These are phyloP conservation scores for Sclerotinia nivalis DNA, from an alignment of 2,329 filamentous ascomycete genomes.

Conservation along the genomic window DNA sequence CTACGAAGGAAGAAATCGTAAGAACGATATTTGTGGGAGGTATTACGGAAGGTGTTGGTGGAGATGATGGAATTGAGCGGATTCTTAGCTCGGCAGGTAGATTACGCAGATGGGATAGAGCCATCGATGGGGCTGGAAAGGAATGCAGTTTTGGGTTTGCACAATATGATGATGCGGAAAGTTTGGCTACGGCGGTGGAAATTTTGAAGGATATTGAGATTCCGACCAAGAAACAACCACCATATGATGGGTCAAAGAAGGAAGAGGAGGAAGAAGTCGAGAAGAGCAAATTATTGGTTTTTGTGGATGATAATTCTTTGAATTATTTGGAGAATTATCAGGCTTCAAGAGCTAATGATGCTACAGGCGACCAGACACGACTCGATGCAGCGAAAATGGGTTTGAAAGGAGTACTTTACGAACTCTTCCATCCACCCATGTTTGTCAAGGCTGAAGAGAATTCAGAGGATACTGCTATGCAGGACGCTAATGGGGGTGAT, in stretches of 20 bases:
- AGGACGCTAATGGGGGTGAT: constrained; percentile 60
- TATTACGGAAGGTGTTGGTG: constrained; percentile 75
- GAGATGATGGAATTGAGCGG: constrained; percentile 76
- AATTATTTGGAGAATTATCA: constrained; percentile 86
- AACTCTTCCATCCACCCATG: constrained; percentile 68
- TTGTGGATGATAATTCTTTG: constrained; percentile 78
- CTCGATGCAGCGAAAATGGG: constrained; percentile 68
- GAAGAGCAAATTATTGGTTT: constrained; percentile 69
- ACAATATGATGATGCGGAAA: constrained; percentile 89
- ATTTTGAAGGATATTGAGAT: constrained; percentile 80
- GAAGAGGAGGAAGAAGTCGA: constrained; percentile 50
- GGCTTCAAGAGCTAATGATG: constrained; percentile 62
- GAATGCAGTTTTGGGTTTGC: constrained; percentile 90
- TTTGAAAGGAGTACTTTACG: constrained; percentile 66
- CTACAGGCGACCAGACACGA: constrained; percentile 62
- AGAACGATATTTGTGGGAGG: constrained; percentile 88
- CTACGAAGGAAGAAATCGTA: constrained; percentile 85
- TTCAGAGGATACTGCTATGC: constrained; percentile 70
- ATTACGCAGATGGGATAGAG: constrained; percentile 82
- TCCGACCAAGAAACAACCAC: constrained; percentile 72
- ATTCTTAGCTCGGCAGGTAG: constrained; percentile 76
- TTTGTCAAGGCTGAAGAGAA: constrained; percentile 53
- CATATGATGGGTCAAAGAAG: constrained; percentile 47
- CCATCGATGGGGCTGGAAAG: constrained; percentile 73
- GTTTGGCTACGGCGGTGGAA: constrained; percentile 80